These are phyloP conservation scores for Alternaria ethzedia DNA, from an alignment of 2,329 filamentous ascomycete species.

Conservation along the genomic window DNA sequence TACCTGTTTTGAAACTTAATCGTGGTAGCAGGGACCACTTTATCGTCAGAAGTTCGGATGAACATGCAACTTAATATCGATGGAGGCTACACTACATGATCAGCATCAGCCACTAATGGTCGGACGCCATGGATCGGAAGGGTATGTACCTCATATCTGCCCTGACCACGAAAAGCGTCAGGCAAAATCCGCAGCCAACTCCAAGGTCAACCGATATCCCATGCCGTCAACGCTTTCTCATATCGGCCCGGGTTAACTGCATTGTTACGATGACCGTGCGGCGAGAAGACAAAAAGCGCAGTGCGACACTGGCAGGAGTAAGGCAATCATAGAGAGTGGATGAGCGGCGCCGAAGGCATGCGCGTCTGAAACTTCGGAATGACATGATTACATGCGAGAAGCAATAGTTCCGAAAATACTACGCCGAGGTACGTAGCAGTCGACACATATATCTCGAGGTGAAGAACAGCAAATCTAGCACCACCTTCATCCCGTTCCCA, in stretches of 20 bases:
- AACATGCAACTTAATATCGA: constrained; percentile 7
- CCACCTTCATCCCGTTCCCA: not conserved
- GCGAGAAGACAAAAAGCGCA: not conserved
- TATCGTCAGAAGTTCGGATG: constrained; percentile 4
- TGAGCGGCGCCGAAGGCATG: constrained; percentile 3
- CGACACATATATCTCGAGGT: not conserved
- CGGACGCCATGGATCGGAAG: constrained; percentile 1
- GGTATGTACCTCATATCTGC: not conserved
- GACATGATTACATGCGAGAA: constrained; percentile 13
- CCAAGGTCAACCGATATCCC: not conserved
- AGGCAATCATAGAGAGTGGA: not conserved
- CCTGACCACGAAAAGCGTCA: constrained; percentile 11
- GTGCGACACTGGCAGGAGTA: constrained; percentile 10
- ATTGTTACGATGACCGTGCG: not conserved
- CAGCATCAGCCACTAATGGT: not conserved
- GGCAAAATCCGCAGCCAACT: not conserved
- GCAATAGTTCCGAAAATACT: constrained; percentile 5
- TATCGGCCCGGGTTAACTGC: not conserved
- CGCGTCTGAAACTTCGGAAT: constrained; percentile 12
- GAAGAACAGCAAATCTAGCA: not conserved
- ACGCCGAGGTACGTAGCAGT: constrained; percentile 3
- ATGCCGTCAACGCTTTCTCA: not conserved
- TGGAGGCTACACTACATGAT: constrained; percentile 12
- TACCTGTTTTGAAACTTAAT: not conserved
- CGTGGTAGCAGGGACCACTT: not conserved